Base-by-base conservation (phyloP, 1,139 yeast genomes). In the Hemisphaericaspora xylofermentans region DNA sequence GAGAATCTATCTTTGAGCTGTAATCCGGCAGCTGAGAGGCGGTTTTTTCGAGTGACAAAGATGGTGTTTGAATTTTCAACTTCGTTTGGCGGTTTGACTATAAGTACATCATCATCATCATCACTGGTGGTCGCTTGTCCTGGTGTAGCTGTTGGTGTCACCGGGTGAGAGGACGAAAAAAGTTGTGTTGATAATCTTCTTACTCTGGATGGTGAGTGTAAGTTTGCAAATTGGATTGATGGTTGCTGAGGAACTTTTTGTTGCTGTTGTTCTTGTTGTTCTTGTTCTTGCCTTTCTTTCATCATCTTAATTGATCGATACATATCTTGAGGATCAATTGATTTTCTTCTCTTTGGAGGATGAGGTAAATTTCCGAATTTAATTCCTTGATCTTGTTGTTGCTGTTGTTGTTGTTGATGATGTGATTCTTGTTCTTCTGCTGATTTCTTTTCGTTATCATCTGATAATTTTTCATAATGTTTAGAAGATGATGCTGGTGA, bases 61-160 rank as follows among this genome's bases (percentile, higher is more conserved):
- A 71, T 71, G 31, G 58, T 52, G 27, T 56, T 54, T 16, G 62
- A 68, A 17, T 65, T 52, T 56, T 78, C 77, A 60, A 89, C 67
- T 52, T 84, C 95, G 29, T 81, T 78, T 1, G 96, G 97, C 2
- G 95, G 82, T 49, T 78, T 78, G 42, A 89, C 85, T 10, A 86
- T 80, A 37, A 91, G 66, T 0, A 94, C 89, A 9, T 95, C 96
- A 2, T 91, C 96, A 28, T 82, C 96, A 28, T 82, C 83, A 25
- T 81, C 82, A 8, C 8, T 8, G 22, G 5, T 43, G 43, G 13
- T 35, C 21, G 24, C 74, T 19, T 12, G 35, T 15, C 24, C 33
- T 17, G 32, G 46, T 40, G 41, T 16, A 12, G 30, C 10, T 46
- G 16, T 48, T 57, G 10, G 36, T 37, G 14, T 24, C 19, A 13